These are phyloP conservation scores for Dichotomopilus funicola DNA, from an alignment of 2,329 filamentous ascomycete species.

Conservation along the genomic window DNA sequence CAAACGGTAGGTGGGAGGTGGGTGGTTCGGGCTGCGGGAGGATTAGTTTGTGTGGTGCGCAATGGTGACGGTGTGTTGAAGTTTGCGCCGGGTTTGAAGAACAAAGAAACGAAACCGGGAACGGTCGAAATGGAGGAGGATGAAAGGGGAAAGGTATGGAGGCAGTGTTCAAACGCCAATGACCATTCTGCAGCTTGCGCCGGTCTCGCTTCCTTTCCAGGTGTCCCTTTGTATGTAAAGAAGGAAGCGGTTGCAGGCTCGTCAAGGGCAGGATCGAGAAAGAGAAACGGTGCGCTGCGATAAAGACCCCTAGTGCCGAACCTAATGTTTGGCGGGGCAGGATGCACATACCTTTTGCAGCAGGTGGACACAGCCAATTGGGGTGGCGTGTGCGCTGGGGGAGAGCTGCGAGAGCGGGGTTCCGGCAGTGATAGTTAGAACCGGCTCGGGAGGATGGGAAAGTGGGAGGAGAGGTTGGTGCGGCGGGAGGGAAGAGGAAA, in stretches of 20 bases:
- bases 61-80: neutral
- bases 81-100: neutral
- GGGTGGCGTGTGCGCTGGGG: neutral
- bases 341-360: constrained; percentile 24
- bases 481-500: constrained; percentile 14
- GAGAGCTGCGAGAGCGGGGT: constrained; percentile 8
- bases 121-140: neutral
- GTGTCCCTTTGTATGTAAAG: constrained; percentile 5
- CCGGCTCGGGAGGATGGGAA: neutral
- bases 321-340: constrained; percentile 14
- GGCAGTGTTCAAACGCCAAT: neutral
- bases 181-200: neutral
- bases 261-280: constrained; percentile 11
- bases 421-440: neutral
- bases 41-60: neutral
- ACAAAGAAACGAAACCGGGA: neutral
- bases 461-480: constrained; percentile 15
- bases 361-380: constrained; percentile 20
- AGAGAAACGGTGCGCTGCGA: constrained; percentile 19
- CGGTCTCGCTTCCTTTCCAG: neutral
- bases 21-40: neutral
- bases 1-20: neutral
- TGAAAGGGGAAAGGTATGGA: neutral
- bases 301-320: constrained; percentile 6
- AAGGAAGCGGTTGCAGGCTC: neutral